Base-by-base conservation (phyloP, 768 basidiomycete genomes). In the Brasilioporus rufonigricans region DNA sequence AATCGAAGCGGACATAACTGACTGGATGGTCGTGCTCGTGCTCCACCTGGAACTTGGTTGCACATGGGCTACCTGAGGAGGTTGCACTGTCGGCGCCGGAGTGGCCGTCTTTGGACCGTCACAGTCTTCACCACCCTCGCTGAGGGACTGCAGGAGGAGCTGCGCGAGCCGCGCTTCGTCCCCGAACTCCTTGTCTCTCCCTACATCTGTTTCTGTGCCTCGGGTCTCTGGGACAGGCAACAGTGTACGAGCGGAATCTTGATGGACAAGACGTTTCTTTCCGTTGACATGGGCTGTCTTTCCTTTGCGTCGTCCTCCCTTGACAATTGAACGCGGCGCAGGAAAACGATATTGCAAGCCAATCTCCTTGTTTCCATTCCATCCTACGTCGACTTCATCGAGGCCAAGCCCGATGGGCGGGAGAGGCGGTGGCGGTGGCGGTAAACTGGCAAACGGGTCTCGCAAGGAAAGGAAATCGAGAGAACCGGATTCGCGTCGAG, bases 391-490 rank as follows among this genome's bases (percentile, higher is more conserved):
- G 9, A 62, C 50, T 46, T 70, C 68, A 24, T 68, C 66, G 21
- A 69, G 61, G 21, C 60, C 66, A 27, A 72, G 62, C 16, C 59
- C 61, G 0, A 62, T 19, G 18, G 70, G 61, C n/a, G 66, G 67
- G 11, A 66, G 50, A 33, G 68, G 66, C 4, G 71, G 69, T 7
- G 69, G 71, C n/a, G 58, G 66, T 1, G 69, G 68, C n/a, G 69
- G 69, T 1, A 58, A 64, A 19, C 71, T 71, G 16, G 70, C 70
- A 5, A 71, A 71, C 19, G 70, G 70, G 50, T 71, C 70, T 45
- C 67, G 67, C 58, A 71, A 53, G 11, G 69, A 71, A 50, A 72
- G 67, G 40, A 73, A 71, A 57, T 71, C 70, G 21, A 69, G 23
- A 36, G 69, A 64, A 57, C 71, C 69, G 41, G 63, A 61, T 52